Conservation (phyloP, 306 rosid species). For the Gastrolobium bilobum region DNA sequence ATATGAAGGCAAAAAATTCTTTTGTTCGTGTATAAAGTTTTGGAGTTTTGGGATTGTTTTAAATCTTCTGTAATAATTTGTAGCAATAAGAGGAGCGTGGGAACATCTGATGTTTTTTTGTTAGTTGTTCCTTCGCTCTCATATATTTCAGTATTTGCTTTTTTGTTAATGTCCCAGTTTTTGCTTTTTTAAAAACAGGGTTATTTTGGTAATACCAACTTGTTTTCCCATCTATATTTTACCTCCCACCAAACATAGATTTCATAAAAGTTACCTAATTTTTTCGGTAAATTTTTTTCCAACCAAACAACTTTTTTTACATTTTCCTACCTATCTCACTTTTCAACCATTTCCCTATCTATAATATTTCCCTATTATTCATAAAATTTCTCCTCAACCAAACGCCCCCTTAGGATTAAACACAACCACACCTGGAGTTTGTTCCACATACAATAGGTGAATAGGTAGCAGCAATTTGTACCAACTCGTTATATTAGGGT, state of each 20-base stretch:
- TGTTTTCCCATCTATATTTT: too few species aligned
- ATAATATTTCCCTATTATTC: too few species aligned
- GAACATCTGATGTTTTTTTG: conserved; percentile 29
- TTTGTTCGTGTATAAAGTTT: conserved; percentile 4
- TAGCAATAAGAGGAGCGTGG: neutral
- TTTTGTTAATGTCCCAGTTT: too few species aligned
- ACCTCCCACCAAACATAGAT: too few species aligned
- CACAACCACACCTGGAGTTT: neutral
- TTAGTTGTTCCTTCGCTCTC: conserved; percentile 7
- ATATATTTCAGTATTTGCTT: neutral
- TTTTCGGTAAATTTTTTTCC: too few species aligned
- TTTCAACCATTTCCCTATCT: too few species aligned
- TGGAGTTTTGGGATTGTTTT: conserved; percentile 28
- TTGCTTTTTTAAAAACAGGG: neutral
- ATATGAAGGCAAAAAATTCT: neutral
- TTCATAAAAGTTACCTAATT: too few species aligned
- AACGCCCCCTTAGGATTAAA: too few species aligned
- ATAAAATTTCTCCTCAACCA: too few species aligned
- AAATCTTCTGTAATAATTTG: neutral
- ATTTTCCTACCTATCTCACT: too few species aligned
- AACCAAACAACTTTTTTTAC: too few species aligned
- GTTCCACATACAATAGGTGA: neutral
- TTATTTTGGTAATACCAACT: too few species aligned
- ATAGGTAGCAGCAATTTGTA: conserved; percentile 11
- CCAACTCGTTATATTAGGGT: neutral